A percentile compares a stretch with the other conserved stretches of the same genome.
These are phyloP conservation scores for Fusarium sp. DNA, from an alignment of 2,329 filamentous ascomycete species.

Conservation along the genomic window DNA sequence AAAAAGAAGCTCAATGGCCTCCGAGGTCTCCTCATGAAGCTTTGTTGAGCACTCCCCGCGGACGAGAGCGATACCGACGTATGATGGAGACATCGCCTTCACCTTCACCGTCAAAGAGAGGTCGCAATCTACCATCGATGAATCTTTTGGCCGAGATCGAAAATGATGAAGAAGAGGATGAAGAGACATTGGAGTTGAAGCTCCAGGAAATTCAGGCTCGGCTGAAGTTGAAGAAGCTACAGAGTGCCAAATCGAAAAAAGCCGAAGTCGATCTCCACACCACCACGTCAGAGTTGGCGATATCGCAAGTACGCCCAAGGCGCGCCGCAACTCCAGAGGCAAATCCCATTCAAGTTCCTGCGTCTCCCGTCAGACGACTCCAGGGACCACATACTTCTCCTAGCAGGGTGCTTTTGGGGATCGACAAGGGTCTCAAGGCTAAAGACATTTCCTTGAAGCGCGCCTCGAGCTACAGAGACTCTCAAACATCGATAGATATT, in stretches of 20 bases:
- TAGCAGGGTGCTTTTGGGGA: conserved; percentile 82
- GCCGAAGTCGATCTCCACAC: conserved; percentile 29
- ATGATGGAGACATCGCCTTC: conserved; percentile 76
- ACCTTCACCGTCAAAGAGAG: conserved; percentile 66
- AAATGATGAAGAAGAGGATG: conserved; percentile 79
- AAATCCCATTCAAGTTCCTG: conserved; percentile 77
- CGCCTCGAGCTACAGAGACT: conserved; percentile 63
- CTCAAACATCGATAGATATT: conserved; percentile 27
- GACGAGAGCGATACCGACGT: conserved; percentile 79
- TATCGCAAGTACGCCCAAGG: conserved; percentile 37
- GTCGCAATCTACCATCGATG: conserved; percentile 39
- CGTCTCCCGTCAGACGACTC: conserved; percentile 74
- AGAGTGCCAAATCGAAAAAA: conserved; percentile 62
- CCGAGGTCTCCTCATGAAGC: conserved; percentile 75
- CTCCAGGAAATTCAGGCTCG: conserved; percentile 90
- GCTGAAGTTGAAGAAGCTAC: conserved; percentile 87
- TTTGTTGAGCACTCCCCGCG: conserved; percentile 77
- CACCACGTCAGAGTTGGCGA: conserved; percentile 37
- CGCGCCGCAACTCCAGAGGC: conserved; percentile 48
- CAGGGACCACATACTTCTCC: conserved; percentile 76
- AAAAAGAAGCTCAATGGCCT: conserved; percentile 69
- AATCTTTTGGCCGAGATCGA: conserved; percentile 52
- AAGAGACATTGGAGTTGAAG: conserved; percentile 89
- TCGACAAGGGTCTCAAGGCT: conserved; percentile 87
- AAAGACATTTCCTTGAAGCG: conserved; percentile 87